These are phyloP conservation scores for Entomortierella beljakovae DNA, from an alignment of 192 early-diverging fungal genomes.

Conservation along the genomic window DNA sequence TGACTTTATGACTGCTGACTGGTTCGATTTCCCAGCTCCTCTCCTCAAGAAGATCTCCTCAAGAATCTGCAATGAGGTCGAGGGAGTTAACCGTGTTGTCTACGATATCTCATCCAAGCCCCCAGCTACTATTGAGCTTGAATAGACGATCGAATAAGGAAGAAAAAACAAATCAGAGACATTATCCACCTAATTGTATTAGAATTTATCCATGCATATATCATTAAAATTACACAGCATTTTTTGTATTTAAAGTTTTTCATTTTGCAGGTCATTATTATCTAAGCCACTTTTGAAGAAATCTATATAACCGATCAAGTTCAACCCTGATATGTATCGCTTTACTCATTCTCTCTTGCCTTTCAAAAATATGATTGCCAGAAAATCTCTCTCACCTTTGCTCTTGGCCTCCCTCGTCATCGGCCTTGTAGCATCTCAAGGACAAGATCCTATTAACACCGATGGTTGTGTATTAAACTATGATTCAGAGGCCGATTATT, in stretches of 20 bases:
- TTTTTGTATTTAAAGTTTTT: background rate
- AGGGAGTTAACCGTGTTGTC: constrained; percentile 97
- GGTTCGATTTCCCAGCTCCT: constrained; percentile 90
- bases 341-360: constrained; percentile 7
- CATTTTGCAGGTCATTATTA: too few relatives aligned
- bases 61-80: constrained; percentile 98
- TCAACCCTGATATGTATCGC: background rate
- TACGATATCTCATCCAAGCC: constrained; percentile 98
- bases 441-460: constrained; percentile 35
- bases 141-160: constrained; percentile 68
- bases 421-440: constrained; percentile 23
- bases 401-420: constrained; percentile 17
- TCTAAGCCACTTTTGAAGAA: background rate
- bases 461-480: constrained; percentile 40
- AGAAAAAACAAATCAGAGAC: too few relatives aligned
- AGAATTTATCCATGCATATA: background rate
- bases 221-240: background rate
- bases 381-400: background rate
- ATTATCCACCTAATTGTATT: too few relatives aligned
- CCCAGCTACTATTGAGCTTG: constrained; percentile 98
- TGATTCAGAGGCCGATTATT: constrained; percentile 60
- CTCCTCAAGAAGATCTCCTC: constrained; percentile 92
- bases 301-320: background rate
- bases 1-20: constrained; percentile 99
- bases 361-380: background rate